Conservation (phyloP, 2,329 filamentous ascomycete genomes). For the Pseudogymnoascus verrucosus region DNA sequence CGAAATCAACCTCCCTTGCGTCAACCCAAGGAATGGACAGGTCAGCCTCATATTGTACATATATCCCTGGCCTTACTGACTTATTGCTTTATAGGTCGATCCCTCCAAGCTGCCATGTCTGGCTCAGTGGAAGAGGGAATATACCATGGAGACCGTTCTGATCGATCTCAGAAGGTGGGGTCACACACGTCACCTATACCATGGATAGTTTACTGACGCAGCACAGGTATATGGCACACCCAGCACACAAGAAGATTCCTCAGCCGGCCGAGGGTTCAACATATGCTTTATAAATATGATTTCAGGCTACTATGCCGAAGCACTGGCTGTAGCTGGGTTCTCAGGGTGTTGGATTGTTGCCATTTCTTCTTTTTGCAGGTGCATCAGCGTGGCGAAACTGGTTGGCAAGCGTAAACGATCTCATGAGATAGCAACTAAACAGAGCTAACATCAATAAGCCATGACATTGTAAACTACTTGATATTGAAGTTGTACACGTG, state of each 20-base stretch:
- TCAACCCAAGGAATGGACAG: constrained; percentile 70
- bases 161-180: constrained; percentile 73
- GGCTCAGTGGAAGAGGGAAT: constrained; percentile 82
- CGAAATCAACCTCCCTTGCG: constrained; percentile 93
- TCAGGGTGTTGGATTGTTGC: constrained; percentile 12
- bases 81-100: constrained; percentile 53
- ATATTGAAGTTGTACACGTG: constrained; percentile 6
- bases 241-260: constrained; percentile 86
- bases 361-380: constrained; percentile 17
- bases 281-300: constrained; percentile 30
- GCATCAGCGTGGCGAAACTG: constrained; percentile 30
- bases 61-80: not conserved
- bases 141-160: constrained; percentile 89
- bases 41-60: constrained; percentile 33
- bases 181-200: not conserved
- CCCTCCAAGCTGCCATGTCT: constrained; percentile 76
- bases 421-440: constrained; percentile 9
- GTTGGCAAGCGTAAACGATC: constrained; percentile 11
- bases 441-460: constrained; percentile 6
- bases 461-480: not conserved
- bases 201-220: constrained; percentile 21
- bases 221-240: constrained; percentile 81
- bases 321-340: not conserved
- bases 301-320: not conserved
- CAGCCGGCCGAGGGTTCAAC: constrained; percentile 83